Evolutionary conservation across 345 rosid species (phyloP).

Genomic region (Eucalyptus regnans): DNA sequence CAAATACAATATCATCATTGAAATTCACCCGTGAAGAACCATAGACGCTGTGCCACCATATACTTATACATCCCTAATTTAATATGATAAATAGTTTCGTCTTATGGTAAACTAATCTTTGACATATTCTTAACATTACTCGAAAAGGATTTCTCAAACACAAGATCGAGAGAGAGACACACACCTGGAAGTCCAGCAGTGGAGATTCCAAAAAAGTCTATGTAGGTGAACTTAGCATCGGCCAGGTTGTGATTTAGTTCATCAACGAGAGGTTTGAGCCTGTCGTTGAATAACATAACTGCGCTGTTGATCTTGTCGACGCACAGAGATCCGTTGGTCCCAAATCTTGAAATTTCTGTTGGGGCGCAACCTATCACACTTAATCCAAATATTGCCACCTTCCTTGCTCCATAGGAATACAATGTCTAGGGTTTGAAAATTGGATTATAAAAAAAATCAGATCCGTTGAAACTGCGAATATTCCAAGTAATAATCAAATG

Average conservation of each 20-base stretch:
- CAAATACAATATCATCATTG: neutral
- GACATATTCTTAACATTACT: neutral
- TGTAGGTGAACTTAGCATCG: slow-evolving; percentile 12
- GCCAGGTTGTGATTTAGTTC: neutral
- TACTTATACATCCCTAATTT: neutral
- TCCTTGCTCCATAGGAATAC: slow-evolving; percentile 18
- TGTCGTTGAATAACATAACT: slow-evolving; percentile 1
- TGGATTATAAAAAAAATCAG: neutral
- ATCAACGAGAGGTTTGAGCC: slow-evolving; percentile 4
- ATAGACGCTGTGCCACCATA: neutral
- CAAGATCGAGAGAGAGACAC: neutral
- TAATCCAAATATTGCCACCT: slow-evolving; percentile 16
- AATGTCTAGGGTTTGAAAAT: neutral
- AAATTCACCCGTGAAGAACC: neutral
- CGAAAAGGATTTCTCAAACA: neutral
- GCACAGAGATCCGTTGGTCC: slow-evolving; percentile 3
- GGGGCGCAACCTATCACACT: slow-evolving; percentile 18
- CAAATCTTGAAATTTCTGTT: neutral
- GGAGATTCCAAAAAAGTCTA: neutral
- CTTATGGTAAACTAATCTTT: neutral
- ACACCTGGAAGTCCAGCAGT: neutral
- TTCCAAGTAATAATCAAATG: neutral
- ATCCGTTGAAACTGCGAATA: neutral
- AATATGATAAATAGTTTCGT: neutral
- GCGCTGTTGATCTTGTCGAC: slow-evolving; percentile 2